These are phyloP conservation scores for Penicillium corylophilum DNA, from an alignment of 2,329 filamentous ascomycete species.

Conservation along the genomic window DNA sequence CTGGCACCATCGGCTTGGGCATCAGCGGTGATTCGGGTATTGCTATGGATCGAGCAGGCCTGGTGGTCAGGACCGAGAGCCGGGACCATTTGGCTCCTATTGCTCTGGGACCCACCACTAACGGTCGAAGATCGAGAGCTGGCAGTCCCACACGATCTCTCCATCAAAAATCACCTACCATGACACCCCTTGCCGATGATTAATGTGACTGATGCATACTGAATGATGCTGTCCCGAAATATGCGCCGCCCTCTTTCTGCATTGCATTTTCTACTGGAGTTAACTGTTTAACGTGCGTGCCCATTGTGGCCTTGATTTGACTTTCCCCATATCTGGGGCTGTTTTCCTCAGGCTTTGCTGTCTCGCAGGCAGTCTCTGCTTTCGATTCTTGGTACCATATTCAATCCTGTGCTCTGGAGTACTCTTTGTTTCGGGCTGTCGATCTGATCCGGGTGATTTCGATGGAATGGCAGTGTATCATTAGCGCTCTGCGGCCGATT, in stretches of 20 bases:
- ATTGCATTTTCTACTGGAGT: constrained; percentile 29
- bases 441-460: constrained; percentile 21
- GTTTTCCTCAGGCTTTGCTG: constrained; percentile 7
- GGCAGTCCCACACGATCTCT: constrained; percentile 50
- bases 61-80: constrained; percentile 82
- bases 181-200: constrained; percentile 37
- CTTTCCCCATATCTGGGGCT: not conserved
- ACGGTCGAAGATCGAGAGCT: constrained; percentile 44
- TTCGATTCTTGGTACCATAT: constrained; percentile 28
- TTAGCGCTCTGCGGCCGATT: constrained; percentile 11
- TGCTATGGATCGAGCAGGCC: constrained; percentile 63
- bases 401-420: constrained; percentile 26
- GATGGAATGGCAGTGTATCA: constrained; percentile 24
- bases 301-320: not conserved
- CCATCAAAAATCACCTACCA: constrained; percentile 36
- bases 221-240: constrained; percentile 14
- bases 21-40: constrained; percentile 35
- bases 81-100: constrained; percentile 69
- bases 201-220: constrained; percentile 23
- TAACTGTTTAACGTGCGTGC: constrained; percentile 7
- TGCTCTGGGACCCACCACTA: constrained; percentile 51
- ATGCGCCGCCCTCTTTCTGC: constrained; percentile 9
- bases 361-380: not conserved
- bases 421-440: constrained; percentile 20
- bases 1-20: constrained; percentile 37